Evolutionary conservation across 2,329 filamentous ascomycete species (phyloP).

Genomic region (Fusarium sp.): DNA sequence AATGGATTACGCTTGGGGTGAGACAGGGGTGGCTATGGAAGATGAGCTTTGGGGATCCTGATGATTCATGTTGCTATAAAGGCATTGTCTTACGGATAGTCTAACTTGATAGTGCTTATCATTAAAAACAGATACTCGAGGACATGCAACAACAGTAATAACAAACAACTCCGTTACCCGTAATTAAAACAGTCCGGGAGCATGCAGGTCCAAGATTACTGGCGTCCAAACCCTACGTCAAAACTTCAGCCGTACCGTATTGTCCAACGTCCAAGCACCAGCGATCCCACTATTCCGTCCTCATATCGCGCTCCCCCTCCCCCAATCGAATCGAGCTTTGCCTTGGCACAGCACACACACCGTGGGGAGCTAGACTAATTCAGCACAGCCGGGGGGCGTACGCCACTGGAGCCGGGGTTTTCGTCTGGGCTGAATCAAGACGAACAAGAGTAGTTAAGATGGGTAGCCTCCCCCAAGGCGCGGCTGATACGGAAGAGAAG

Average conservation of each 20-base stretch:
- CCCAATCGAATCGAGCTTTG: neutral
- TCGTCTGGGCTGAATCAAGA: too few relatives aligned
- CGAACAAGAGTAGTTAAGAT: slow-evolving; percentile 10
- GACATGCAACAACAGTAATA: too few relatives aligned
- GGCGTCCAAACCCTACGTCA: slow-evolving; percentile 17
- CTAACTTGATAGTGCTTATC: too few relatives aligned
- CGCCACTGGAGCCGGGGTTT: slow-evolving; percentile 16
- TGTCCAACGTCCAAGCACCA: slow-evolving; percentile 7
- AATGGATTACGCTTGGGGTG: slow-evolving; percentile 20
- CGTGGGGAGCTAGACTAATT: neutral
- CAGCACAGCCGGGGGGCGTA: slow-evolving; percentile 18
- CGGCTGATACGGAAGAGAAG: neutral
- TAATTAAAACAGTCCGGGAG: slow-evolving; percentile 1
- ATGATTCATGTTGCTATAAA: neutral
- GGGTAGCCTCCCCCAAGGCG: neutral
- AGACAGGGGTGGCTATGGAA: slow-evolving; percentile 14
- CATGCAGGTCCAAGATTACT: slow-evolving; percentile 23
- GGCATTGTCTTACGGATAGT: slow-evolving; percentile 3
- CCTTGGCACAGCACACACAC: neutral
- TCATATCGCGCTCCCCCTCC: slow-evolving; percentile 1
- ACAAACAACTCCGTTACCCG: neutral
- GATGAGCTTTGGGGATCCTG: neutral
- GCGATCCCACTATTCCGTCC: slow-evolving; percentile 14
- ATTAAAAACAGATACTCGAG: too few relatives aligned
- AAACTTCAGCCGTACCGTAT: slow-evolving; percentile 34